Evolutionary conservation across 2,329 filamentous ascomycete species (phyloP), one percentile per base, ranked within the genome.

Genomic region (Epichloe uncinata): DNA sequence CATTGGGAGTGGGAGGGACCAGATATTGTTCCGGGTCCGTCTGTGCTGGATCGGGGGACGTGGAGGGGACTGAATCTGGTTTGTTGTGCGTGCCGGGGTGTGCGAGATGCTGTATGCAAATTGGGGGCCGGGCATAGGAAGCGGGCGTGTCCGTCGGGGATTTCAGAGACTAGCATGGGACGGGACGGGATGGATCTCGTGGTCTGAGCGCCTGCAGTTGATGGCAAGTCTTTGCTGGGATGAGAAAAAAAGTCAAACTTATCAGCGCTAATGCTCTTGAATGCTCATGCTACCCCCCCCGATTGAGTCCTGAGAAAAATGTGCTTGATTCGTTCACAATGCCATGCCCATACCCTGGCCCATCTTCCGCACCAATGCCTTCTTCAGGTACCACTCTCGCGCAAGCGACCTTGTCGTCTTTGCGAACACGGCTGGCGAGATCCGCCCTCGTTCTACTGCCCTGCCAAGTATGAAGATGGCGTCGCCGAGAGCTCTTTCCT

Each of bases 401-500:
- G 85, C 85, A 47, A 93, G 67, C 36, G 77, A 79, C 54, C 87
- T 74, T 33, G 84, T 90, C 67, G 82, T 84, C 72, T 85, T 86
- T 26, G 87, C 81, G 69, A 91, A 93, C 0, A 84, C 81, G n/a
- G 79, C 75, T 5, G 84, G 78, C 11, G 76, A 75, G 22, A 93
- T 76, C 49, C 85, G 73, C 4, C 87, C 87, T 48, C 75, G 73
- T 64, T 91, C 86, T 18, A 91, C 75, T 1, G 83, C 87, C 50
- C 83, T 72, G 1, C 85, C 84, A 13, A 94, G 71, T 54, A 89
- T 82, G 61, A 93, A 95, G 54, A 97, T 81, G 3, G 88, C 85
- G 63, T 96, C 91, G 34, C 84, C 85, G 45, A 95, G 77, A 3
- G 86, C 89, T 56, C 84, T 77, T 68, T 96, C 91, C 63, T 98